Evolutionary conservation across 352 stramenopile genomes (phyloP).

Genomic region (Phytopythium oedochilum): DNA sequence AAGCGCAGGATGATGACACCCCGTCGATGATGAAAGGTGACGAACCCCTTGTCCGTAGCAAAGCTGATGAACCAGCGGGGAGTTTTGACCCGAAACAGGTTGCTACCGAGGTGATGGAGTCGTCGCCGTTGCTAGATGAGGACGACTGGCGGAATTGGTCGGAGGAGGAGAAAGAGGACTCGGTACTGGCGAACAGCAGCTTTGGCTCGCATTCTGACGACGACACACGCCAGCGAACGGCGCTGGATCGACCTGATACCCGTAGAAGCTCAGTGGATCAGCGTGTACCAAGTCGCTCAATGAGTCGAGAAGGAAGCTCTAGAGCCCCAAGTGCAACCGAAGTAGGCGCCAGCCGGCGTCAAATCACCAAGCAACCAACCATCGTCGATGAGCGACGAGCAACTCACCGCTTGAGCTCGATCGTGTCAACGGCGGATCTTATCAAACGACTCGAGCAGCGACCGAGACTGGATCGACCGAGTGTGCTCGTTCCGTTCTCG

Average conservation of each 20-base stretch:
- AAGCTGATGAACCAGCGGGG: background rate
- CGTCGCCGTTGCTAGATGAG: background rate
- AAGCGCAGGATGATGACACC: slow-evolving; percentile 4
- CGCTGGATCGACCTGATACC: background rate
- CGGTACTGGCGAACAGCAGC: background rate
- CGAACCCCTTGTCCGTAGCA: background rate
- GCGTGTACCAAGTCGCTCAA: background rate
- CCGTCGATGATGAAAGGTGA: background rate
- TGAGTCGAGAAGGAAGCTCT: background rate
- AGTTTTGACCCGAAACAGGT: background rate
- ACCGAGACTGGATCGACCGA: slow-evolving; percentile 1
- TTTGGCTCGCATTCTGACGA: background rate
- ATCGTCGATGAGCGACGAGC: background rate
- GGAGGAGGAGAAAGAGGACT: slow-evolving; percentile 9
- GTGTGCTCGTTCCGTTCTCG: slow-evolving; percentile 4
- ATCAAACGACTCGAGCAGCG: slow-evolving; percentile 4
- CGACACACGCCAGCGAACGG: background rate
- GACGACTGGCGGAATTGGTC: slow-evolving; percentile 30
- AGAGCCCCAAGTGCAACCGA: background rate
- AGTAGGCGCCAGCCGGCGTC: background rate
- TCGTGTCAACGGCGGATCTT: slow-evolving; percentile 8
- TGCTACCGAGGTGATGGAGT: background rate
- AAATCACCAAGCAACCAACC: background rate
- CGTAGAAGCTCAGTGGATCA: background rate
- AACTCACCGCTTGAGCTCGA: background rate